Evolutionary conservation across 305 asterid species (phyloP).

Genomic region (Plantago lanceolata): DNA sequence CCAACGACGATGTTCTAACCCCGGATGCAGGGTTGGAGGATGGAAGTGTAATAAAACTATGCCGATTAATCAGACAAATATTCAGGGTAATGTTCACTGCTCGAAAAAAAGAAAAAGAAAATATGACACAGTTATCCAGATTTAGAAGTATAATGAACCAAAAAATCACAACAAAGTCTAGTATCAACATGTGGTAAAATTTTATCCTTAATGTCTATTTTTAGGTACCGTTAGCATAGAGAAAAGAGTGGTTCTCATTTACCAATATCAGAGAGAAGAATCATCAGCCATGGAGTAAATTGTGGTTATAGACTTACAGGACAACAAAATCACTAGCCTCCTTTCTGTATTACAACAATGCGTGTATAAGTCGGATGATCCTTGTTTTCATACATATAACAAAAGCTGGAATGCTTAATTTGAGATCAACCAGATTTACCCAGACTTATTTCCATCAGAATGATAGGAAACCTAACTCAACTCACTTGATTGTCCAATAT

Average conservation of each 20-base stretch:
- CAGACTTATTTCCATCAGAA: too few species aligned
- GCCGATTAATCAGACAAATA: neutral
- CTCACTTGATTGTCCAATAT: too few species aligned
- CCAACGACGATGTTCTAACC: constrained; percentile 17
- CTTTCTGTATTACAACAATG: neutral
- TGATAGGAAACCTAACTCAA: too few species aligned
- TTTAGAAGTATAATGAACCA: neutral
- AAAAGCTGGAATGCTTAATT: neutral
- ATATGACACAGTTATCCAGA: neutral
- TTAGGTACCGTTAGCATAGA: neutral
- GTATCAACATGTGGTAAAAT: constrained; percentile 1
- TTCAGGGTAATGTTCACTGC: neutral
- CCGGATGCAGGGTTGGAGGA: neutral
- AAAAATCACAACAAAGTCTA: neutral
- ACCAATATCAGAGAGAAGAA: neutral
- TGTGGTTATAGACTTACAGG: neutral
- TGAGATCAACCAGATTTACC: too few species aligned
- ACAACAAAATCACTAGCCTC: neutral
- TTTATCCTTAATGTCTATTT: constrained; percentile 1
- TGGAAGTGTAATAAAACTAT: neutral
- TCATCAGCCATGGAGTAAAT: constrained; percentile 8
- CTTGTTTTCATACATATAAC: neutral
- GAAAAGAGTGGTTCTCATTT: constrained; percentile 1
- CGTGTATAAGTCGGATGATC: neutral
- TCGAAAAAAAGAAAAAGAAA: neutral